phyloP scores from a whole-genome alignment of 2,329 filamentous ascomycete genomes.

The Botrytis sinoallii region DNA sequence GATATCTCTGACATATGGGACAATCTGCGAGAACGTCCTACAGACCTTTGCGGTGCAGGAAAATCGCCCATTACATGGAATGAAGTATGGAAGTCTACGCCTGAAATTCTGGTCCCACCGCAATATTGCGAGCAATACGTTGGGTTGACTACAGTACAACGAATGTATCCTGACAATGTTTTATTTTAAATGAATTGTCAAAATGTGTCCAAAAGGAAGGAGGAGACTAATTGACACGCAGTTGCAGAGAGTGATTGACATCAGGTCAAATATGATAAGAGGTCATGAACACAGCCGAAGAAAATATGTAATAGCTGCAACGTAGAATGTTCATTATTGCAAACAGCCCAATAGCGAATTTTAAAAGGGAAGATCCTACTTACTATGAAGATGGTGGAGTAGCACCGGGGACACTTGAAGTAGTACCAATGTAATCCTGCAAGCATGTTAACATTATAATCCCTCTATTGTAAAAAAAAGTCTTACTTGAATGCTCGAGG shows the following conservation, averaged over 20 bases:
- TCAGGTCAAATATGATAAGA: neutral
- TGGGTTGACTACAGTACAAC: neutral
- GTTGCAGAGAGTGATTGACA: neutral
- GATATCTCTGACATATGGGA: neutral
- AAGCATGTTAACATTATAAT: neutral
- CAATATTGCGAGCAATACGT: neutral
- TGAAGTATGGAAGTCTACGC: neutral
- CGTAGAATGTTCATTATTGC: neutral
- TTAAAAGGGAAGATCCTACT: neutral
- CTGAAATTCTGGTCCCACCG: neutral
- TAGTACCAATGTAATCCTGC: conserved; percentile 6
- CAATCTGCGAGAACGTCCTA: neutral
- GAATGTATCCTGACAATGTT: neutral
- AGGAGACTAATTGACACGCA: no score
- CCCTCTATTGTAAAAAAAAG: neutral
- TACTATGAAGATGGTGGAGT: neutral
- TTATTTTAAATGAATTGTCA: neutral
- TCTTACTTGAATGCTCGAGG: conserved; percentile 7
- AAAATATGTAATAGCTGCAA: neutral
- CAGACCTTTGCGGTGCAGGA: neutral
- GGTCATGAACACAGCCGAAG: neutral
- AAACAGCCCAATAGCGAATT: neutral
- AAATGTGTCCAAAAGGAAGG: no score
- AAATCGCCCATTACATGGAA: neutral
- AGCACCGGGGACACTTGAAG: neutral